Base-by-base conservation (phyloP, 2,329 filamentous ascomycete species). In the Fusarium subglutinans region DNA sequence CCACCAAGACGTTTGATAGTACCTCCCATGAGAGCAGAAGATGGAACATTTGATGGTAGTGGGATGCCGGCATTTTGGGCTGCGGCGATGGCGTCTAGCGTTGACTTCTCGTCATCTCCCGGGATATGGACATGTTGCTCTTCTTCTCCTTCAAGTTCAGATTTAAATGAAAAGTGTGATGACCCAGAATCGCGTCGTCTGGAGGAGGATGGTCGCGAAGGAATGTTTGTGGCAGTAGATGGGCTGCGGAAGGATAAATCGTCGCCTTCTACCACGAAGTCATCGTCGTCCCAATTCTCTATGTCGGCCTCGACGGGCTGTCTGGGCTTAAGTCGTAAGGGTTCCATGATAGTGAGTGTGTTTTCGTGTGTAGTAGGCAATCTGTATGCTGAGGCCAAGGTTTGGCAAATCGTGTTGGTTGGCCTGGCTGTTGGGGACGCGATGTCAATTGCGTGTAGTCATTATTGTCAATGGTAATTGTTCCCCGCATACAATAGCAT, bases 51-150 rank as follows among this genome's bases (percentile, higher is more conserved):
- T 58, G 90, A 87, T 35, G 96, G 96, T 63, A 98, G 90, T 12
- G 96, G 96, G 73, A 99, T 98, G 76, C 96, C 96, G 33, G 95
- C 95, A 80, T 91, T 92, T 79, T 94, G 93, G 40, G 95, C 96
- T 12, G 94, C 93, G 30, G 93, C 90, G 78, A 99, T 96, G 69
- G 96, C 95, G 80, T 97, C 93, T 76, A 92, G 85, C 15, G 93
- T 97, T 3, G 94, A 94, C 72, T 90, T 89, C 78, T 97, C 94
- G 81, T 98, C 95, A 80, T 96, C 93, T 55, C 92, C 93, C 6
- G 94, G 91, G 37, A 98, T 85, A 76, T 96, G 90, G 28, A 98
- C 89, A 77, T 98, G 94, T 86, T 92, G 95, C 82, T 98, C 94
- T 78, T 98, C 94, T 78, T 97, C 94, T 70, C 91, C 93, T 59